Conservation (phyloP, 2,329 filamentous ascomycete genomes). For the Byssochlamys sp. region DNA sequence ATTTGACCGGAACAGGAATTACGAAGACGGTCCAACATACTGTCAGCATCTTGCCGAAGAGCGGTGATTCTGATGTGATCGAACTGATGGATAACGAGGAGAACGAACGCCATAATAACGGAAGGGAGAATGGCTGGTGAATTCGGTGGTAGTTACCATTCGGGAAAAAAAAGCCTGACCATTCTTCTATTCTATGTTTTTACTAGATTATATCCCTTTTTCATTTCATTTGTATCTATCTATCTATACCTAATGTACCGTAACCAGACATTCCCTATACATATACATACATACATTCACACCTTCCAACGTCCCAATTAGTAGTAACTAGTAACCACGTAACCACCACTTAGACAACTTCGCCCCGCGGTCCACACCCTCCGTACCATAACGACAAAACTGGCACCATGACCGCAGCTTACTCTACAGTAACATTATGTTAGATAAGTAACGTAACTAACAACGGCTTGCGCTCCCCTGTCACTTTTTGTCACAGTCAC, state of each 20-base stretch:
- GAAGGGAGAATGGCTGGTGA: background rate
- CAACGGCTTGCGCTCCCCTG: background rate
- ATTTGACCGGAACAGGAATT: background rate
- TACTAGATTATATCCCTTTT: background rate
- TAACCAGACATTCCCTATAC: background rate
- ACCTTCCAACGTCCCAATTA: background rate
- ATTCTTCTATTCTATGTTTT: background rate
- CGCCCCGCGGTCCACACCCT: background rate
- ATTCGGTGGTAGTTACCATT: background rate
- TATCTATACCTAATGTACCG: background rate
- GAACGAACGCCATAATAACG: background rate
- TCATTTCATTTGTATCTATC: background rate
- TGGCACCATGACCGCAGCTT: background rate
- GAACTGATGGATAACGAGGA: background rate
- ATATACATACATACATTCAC: background rate
- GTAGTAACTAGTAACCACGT: too few species aligned
- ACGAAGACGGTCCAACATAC: background rate
- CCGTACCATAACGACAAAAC: background rate
- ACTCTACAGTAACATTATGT: background rate
- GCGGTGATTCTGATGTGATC: background rate
- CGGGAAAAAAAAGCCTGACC: background rate
- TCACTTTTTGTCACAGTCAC: background rate
- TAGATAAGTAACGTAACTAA: too few species aligned
- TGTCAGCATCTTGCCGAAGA: background rate
- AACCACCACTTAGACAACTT: background rate